phyloP scores from a whole-genome alignment of 176 grass and related monocot genomes.

The Musa itinerans region DNA sequence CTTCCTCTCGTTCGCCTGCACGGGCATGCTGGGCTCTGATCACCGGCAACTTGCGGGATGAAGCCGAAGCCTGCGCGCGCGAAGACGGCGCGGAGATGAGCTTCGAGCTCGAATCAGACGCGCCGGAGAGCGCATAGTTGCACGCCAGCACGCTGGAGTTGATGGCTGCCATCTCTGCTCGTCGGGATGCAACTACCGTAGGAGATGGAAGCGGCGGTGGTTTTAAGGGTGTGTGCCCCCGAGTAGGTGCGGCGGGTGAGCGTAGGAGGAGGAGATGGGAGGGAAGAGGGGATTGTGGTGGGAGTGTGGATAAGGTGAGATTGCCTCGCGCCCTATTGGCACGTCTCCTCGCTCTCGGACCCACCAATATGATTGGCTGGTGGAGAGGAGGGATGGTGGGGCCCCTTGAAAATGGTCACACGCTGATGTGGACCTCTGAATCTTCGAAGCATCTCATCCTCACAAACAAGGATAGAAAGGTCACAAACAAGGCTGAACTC shows the following conservation, averaged over 20 bases:
- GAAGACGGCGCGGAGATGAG: slow-evolving; percentile 14
- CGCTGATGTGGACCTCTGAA: no score
- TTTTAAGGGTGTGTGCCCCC: slow-evolving; percentile 19
- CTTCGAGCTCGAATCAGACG: slow-evolving; percentile 15
- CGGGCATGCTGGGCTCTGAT: slow-evolving; percentile 23
- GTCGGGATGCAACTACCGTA: neutral
- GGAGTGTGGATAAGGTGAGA: slow-evolving; percentile 97
- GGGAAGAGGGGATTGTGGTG: slow-evolving; percentile 29
- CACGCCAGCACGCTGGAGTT: slow-evolving; percentile 59
- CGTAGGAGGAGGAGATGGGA: slow-evolving; percentile 3
- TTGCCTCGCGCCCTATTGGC: slow-evolving; percentile 49
- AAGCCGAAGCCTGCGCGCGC: neutral
- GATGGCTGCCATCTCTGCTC: slow-evolving; percentile 46
- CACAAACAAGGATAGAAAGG: no score
- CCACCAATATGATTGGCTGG: slow-evolving; percentile 29
- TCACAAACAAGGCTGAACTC: no score
- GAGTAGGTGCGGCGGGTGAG: slow-evolving; percentile 14
- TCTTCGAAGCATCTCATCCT: no score
- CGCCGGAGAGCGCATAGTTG: slow-evolving; percentile 26
- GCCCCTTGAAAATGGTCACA: no score
- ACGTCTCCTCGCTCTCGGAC: neutral
- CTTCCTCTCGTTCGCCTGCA: slow-evolving; percentile 2
- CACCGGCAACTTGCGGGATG: slow-evolving; percentile 12
- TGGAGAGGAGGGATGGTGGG: neutral
- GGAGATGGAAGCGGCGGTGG: neutral